Percentiles rank a stretch among this genome's conserved stretches.
Evolutionary conservation across 1,284 basidiomycete genomes (phyloP).

Genomic region (Sparassis latifolia): DNA sequence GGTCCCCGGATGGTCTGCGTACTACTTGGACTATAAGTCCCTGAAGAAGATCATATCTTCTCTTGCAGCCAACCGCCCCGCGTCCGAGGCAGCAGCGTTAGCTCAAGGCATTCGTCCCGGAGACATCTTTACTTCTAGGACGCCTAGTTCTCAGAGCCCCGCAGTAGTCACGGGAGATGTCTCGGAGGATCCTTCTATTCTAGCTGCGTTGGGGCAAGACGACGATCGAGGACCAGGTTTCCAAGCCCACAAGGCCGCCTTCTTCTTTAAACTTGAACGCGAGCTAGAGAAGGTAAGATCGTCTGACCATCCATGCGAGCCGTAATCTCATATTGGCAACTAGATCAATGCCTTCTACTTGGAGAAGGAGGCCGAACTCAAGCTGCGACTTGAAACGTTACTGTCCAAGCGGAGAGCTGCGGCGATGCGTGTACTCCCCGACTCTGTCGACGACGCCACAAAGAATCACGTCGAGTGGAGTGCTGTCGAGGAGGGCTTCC

Average conservation of each 20-base stretch:
- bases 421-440: conserved; percentile 63
- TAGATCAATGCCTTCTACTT: conserved; percentile 98
- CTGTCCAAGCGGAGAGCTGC: conserved; percentile 90
- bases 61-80: conserved; percentile 85
- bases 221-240: conserved; percentile 71
- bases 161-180: neutral
- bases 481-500: conserved; percentile 93
- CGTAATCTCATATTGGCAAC: conserved; percentile 1
- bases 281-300: conserved; percentile 89
- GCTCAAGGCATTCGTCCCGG: conserved; percentile 78
- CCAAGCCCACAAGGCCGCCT: conserved; percentile 93
- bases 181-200: conserved; percentile 45
- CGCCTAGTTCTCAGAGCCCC: neutral
- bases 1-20: conserved; percentile 93
- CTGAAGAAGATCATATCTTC: conserved; percentile 99
- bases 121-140: conserved; percentile 35
- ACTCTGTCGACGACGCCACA: conserved; percentile 46
- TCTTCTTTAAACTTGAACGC: conserved; percentile 98
- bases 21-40: conserved; percentile 98
- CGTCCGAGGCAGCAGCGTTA: conserved; percentile 83
- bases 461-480: conserved; percentile 84
- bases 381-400: conserved; percentile 86
- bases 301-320: neutral
- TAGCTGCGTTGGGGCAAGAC: conserved; percentile 55
- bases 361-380: conserved; percentile 95